These are phyloP conservation scores for Rhizophagus sp. DNA, from an alignment of 192 early-diverging fungal genomes.

Conservation along the genomic window DNA sequence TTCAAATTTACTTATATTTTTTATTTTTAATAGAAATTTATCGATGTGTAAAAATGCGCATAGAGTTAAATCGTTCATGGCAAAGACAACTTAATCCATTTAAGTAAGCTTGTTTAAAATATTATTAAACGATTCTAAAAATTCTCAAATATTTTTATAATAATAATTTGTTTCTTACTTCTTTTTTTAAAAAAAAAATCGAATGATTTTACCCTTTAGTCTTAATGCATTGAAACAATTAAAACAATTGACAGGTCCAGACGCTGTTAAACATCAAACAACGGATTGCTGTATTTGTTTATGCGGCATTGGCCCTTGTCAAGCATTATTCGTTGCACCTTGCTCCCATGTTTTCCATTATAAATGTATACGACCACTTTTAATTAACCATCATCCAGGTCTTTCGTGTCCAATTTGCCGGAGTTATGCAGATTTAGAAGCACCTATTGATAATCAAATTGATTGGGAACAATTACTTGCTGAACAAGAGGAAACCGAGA, in stretches of 20 bases:
- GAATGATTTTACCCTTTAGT: conserved; percentile 24
- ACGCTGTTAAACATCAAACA: conserved; percentile 37
- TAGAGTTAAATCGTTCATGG: conserved; percentile 74
- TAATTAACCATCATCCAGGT: conserved; percentile 65
- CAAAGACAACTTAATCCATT: conserved; percentile 67
- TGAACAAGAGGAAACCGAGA: conserved; percentile 47
- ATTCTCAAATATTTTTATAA: neutral
- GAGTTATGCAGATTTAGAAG: conserved; percentile 89
- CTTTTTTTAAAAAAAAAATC: neutral
- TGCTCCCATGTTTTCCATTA: conserved; percentile 95
- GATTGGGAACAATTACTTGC: conserved; percentile 42
- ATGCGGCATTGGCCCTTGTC: conserved; percentile 81
- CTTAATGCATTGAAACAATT: conserved; percentile 49
- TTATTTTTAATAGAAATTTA: conserved; percentile 71
- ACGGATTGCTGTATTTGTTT: conserved; percentile 91
- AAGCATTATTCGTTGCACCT: conserved; percentile 89
- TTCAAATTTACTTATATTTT: neutral
- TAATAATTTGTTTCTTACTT: neutral
- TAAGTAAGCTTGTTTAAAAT: conserved; percentile 40
- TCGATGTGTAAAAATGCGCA: conserved; percentile 88
- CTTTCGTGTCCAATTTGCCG: conserved; percentile 92
- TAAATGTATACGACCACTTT: conserved; percentile 85
- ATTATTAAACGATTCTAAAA: neutral
- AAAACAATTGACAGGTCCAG: conserved; percentile 49
- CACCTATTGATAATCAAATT: conserved; percentile 54